Base-by-base conservation (phyloP, 1,284 basidiomycete species). In the Cutaneotrichosporon sp. region DNA sequence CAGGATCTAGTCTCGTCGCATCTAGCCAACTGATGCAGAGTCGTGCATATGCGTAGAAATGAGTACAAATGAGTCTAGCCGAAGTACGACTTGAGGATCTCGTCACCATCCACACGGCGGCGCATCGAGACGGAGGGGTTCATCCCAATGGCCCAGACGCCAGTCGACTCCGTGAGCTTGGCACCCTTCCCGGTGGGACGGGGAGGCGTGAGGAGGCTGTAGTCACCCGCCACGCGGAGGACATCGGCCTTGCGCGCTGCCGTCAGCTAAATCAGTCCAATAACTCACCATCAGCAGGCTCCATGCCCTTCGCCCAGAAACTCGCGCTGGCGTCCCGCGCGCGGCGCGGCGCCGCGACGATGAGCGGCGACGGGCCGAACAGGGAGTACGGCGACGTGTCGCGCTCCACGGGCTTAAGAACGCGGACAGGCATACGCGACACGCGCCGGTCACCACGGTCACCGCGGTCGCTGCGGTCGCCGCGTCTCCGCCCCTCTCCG, bases 261-360 rank as follows among this genome's bases (percentile, higher is more conserved):
- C 5, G 47, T 46, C 24, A 54, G 38, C 27, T 29, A 19, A 0
- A 27, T 2, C n/a, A 5, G 6, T 17, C 19, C 20, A 3, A 10
- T 8, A 11, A 55, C 53, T 59, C 51, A 58, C 56, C 51, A 29
- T 51, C 42, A 17, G 42, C 34, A 10, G 25, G 27, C 7, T 47
- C 49, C 54, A 64, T 52, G 16, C 49, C 61, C 33, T 56, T 56
- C 7, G 61, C 59, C 57, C 57, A 61, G 37, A 52, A 54, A 19
- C 24, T 26, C 16, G 37, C 16, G 3, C 12, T 14, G 32, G 52
- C 24, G 43, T 47, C 29, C 14, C 17, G 20, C 12, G 39, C 29
- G 7, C 46, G 12, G 3, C 3, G 16, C 9, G 24, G 27, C 27
- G 25, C 10, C 7, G 31, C 27, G 10, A 14, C 39, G 24, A 56